Evolutionary conservation across 2,329 filamentous ascomycete species (phyloP).

Genomic region (Pseudogymnoascus sp.): DNA sequence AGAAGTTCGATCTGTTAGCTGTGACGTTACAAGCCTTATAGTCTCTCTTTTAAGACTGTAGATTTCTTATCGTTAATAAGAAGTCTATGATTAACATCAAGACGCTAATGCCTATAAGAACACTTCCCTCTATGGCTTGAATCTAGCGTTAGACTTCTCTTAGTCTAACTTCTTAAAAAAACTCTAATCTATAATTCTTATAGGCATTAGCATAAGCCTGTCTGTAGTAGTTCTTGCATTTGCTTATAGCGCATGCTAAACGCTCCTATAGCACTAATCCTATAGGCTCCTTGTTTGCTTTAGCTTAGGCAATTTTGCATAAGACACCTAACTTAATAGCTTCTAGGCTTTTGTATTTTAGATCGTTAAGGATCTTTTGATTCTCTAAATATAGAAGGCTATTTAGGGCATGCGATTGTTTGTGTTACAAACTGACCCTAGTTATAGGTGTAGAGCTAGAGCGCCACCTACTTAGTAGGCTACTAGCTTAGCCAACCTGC

Average conservation of each 20-base stretch:
- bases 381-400: background rate
- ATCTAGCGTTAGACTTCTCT: background rate
- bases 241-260: background rate
- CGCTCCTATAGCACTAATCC: background rate
- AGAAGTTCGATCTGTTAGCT: no score
- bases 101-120: no score
- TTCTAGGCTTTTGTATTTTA: background rate
- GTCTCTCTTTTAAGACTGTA: no score
- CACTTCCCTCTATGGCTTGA: constrained; percentile 3
- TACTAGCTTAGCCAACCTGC: no score
- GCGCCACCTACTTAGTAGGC: no score
- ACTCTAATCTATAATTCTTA: background rate
- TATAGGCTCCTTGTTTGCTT: background rate
- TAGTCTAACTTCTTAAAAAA: constrained; percentile 3
- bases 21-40: no score
- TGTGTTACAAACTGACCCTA: no score
- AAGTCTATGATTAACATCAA: no score
- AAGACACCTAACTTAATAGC: background rate
- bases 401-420: background rate
- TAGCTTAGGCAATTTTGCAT: background rate
- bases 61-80: no score
- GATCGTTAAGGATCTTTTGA: background rate
- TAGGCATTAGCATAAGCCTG: background rate
- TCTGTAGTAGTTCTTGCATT: constrained; percentile 1
- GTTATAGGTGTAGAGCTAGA: no score